These are phyloP conservation scores for Saccharum hybrid DNA, from an alignment of 202 grass and related monocot species.

Conservation along the genomic window DNA sequence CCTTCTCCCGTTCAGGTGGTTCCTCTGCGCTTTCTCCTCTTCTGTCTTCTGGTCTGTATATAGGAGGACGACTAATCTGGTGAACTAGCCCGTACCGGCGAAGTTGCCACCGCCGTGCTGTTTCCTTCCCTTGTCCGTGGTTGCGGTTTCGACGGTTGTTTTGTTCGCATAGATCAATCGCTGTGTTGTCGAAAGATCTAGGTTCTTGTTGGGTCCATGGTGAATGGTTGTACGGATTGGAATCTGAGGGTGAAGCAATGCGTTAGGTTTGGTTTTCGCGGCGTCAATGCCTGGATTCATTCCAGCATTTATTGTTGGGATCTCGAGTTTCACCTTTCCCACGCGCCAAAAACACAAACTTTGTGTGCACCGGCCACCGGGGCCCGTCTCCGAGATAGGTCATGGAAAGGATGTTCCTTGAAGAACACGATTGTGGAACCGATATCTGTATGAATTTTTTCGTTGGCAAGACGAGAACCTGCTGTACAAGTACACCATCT, in stretches of 20 bases:
- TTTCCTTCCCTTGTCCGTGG: background rate
- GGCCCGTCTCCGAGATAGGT: background rate
- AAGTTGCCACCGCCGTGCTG: background rate
- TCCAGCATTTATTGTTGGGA: background rate
- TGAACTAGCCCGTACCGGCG: background rate
- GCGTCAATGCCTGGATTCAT: background rate
- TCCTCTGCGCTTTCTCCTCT: background rate
- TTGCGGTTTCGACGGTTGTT: background rate
- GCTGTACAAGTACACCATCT: background rate
- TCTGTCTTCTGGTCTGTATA: background rate
- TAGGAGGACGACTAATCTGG: background rate
- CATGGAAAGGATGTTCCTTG: background rate
- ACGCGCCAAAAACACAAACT: background rate
- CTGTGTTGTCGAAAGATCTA: background rate
- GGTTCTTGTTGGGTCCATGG: background rate
- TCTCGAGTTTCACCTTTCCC: background rate
- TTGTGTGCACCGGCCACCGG: background rate
- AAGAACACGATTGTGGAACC: background rate
- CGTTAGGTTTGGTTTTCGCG: background rate
- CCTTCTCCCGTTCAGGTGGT: slow-evolving; percentile 15
- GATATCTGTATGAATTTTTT: background rate
- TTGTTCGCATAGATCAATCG: background rate
- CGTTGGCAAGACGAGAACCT: background rate
- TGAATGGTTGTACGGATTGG: background rate
- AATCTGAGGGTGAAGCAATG: background rate